Conservation (phyloP, 352 stramenopile genomes). For the Phytophthora syringae region DNA sequence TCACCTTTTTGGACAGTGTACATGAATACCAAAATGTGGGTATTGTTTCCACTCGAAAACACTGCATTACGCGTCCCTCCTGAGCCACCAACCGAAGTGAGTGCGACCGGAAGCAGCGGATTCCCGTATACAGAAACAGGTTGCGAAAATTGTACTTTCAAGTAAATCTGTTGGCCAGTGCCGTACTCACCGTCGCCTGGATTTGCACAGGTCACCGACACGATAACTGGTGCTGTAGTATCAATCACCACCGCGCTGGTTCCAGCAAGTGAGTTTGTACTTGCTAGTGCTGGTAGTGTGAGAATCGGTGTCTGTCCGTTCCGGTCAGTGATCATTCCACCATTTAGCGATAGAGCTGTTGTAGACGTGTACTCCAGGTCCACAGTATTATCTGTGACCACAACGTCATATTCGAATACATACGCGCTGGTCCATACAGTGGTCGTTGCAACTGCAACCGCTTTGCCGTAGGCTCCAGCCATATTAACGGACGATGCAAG, state of each 20-base stretch:
- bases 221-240: slow-evolving; percentile 69
- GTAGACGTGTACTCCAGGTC: slow-evolving; percentile 77
- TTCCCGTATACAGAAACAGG: slow-evolving; percentile 72
- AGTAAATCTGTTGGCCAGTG: slow-evolving; percentile 60
- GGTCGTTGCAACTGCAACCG: slow-evolving; percentile 55
- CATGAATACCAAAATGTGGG: slow-evolving; percentile 65
- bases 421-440: slow-evolving; percentile 64
- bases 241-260: slow-evolving; percentile 72
- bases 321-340: slow-evolving; percentile 69
- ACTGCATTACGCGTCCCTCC: slow-evolving; percentile 42
- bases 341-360: slow-evolving; percentile 53
- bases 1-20: slow-evolving; percentile 77
- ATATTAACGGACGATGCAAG: slow-evolving; percentile 50
- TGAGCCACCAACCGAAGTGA: slow-evolving; percentile 51
- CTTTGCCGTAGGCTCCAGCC: slow-evolving; percentile 45
- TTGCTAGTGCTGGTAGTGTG: slow-evolving; percentile 56
- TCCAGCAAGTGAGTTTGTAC: slow-evolving; percentile 48
- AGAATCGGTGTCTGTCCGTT: slow-evolving; percentile 65
- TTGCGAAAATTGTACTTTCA: slow-evolving; percentile 67
- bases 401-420: slow-evolving; percentile 77
- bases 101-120: slow-evolving; percentile 51
- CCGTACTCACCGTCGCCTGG: slow-evolving; percentile 79
- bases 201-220: slow-evolving; percentile 48
- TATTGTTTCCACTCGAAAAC: slow-evolving; percentile 75
- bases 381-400: slow-evolving; percentile 48